Conservation (phyloP, 2,329 filamentous ascomycete species). For the Penicillium concentricum region DNA sequence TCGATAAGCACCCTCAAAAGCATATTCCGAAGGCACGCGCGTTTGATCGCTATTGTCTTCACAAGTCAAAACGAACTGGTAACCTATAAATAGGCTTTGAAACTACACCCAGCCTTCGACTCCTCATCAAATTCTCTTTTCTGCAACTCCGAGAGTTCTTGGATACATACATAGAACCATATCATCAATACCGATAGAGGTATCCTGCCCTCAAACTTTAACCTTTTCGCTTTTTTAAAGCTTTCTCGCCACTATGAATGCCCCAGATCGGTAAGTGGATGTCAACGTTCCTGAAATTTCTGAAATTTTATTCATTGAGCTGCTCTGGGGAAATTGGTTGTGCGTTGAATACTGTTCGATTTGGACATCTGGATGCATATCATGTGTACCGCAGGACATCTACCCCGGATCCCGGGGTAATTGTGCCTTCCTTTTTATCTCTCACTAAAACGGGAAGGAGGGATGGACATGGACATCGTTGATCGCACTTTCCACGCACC, state of each 20-base stretch:
- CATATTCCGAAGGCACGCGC: background rate
- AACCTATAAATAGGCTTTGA: background rate
- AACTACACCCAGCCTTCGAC: background rate
- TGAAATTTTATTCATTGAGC: background rate
- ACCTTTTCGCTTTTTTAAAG: background rate
- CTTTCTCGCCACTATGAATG: constrained; percentile 48
- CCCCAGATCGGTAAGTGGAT: constrained; percentile 41
- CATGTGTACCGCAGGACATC: background rate
- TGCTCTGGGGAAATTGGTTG: background rate
- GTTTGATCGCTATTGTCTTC: background rate
- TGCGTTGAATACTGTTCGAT: background rate
- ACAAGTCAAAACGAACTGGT: background rate
- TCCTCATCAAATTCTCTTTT: background rate
- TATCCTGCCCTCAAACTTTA: background rate
- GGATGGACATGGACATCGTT: background rate
- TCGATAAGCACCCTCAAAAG: background rate
- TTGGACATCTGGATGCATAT: background rate
- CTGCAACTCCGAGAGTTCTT: background rate
- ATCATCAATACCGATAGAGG: background rate
- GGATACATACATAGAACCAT: background rate
- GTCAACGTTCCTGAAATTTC: background rate
- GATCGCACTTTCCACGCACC: background rate
- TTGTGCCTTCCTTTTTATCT: background rate
- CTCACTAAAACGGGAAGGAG: background rate
- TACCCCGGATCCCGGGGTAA: background rate